A percentile compares a stretch with the other conserved stretches of the same genome.
Evolutionary conservation across 768 basidiomycete genomes (phyloP).

Genomic region (Pleurotus pulmonarius): DNA sequence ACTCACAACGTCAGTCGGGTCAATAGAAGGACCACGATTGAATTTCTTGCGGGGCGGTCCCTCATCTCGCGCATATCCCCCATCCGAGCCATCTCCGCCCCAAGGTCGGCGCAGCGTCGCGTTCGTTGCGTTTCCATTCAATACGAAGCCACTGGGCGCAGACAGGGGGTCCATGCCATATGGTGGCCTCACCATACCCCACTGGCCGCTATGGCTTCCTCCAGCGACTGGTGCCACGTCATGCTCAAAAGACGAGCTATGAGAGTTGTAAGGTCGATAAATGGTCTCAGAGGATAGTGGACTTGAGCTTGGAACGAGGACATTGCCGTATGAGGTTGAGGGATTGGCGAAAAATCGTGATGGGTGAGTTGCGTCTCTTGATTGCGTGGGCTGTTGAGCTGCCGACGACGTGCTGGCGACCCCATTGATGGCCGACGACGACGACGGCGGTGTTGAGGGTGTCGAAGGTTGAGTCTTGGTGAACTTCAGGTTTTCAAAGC

Average conservation of each 20-base stretch:
- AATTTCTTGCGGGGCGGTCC: constrained; percentile 72
- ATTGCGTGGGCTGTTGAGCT: constrained; percentile 54
- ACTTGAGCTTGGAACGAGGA: constrained; percentile 79
- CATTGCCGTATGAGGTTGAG: constrained; percentile 44
- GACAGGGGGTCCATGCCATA: constrained; percentile 49
- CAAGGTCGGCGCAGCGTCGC: constrained; percentile 51
- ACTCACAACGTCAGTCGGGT: constrained; percentile 34
- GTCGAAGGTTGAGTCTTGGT: constrained; percentile 28
- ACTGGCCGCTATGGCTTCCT: constrained; percentile 26
- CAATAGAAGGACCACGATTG: constrained; percentile 46
- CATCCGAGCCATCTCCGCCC: constrained; percentile 31
- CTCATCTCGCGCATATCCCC: constrained; percentile 43
- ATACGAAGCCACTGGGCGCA: constrained; percentile 55
- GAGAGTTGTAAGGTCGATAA: constrained; percentile 34
- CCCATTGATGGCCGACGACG: constrained; percentile 18
- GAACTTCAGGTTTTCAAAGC: constrained; percentile 45
- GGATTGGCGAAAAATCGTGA: constrained; percentile 56
- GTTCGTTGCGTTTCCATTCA: constrained; percentile 36
- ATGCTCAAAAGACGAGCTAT: constrained; percentile 29
- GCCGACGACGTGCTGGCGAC: constrained; percentile 21
- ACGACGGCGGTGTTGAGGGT: constrained; percentile 18
- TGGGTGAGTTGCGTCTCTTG: constrained; percentile 69
- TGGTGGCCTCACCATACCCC: constrained; percentile 30
- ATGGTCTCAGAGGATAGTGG: constrained; percentile 43
- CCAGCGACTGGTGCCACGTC: constrained; percentile 42